Conservation (phyloP, 2,329 filamentous ascomycete species). For the Aspergillus tubingensis region DNA sequence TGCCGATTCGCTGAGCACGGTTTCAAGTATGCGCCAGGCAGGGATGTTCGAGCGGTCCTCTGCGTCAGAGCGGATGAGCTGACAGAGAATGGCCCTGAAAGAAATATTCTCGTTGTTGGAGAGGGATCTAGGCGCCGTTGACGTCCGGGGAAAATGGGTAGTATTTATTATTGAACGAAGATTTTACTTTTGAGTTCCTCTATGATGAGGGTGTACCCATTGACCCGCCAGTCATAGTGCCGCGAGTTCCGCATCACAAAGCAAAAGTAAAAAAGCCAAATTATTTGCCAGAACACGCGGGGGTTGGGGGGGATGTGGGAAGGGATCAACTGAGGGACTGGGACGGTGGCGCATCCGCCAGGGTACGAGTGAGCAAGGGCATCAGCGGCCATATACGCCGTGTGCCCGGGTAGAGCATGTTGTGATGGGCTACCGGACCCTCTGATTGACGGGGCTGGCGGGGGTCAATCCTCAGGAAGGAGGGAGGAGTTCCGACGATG, state of each 20-base stretch:
- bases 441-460: conserved; percentile 13
- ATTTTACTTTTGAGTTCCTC: not conserved
- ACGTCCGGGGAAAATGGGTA: not conserved
- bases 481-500: conserved; percentile 12
- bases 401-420: conserved; percentile 5
- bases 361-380: conserved; percentile 13
- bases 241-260: conserved; percentile 3
- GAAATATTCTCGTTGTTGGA: not conserved
- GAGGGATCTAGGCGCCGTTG: conserved; percentile 1
- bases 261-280: conserved; percentile 1
- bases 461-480: not conserved
- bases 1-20: conserved; percentile 8
- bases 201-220: not conserved
- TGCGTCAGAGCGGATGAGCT: not conserved
- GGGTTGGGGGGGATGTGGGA: not conserved
- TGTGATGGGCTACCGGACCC: conserved; percentile 6
- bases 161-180: not conserved
- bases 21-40: conserved; percentile 11
- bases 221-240: not conserved
- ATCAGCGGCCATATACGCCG: conserved; percentile 6
- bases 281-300: conserved; percentile 6
- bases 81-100: conserved; percentile 1
- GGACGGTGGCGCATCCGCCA: conserved; percentile 4
- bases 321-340: conserved; percentile 7
- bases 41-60: conserved; percentile 2